Evolutionary conservation across 768 basidiomycete genomes (phyloP), one percentile per base, ranked within the genome.

Genomic region (Mycena indigotica): DNA sequence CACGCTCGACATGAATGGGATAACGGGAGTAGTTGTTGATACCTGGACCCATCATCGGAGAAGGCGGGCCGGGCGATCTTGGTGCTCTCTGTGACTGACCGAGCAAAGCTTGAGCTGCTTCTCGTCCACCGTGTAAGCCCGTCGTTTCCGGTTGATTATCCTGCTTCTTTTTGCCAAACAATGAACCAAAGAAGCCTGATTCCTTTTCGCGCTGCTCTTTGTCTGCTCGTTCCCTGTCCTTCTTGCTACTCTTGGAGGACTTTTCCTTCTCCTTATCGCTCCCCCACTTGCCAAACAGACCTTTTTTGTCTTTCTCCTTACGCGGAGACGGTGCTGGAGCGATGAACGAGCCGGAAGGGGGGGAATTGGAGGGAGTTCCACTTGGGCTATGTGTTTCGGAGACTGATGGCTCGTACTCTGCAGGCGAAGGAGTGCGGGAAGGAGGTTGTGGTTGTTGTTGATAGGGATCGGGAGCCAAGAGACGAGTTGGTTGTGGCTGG

Each of bases 1-100:
- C 97, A 29, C 97, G 85, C 71, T 99, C 97, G 61, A 99, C 97
- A 67, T 99, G 97, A 58, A 99, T 98, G 8, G 97, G 97, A 70
- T 98, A 95, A 63, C 97, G 85, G 50, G 95, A 75, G 59, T 81
- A 84, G 50, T 78, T 77, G 64, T 81, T 79, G 29, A 75, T 70
- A 29, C 62, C 61, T 24, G 19, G 53, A 15, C 38, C 50, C 10
- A 29, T 49, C 57, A 53, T 53, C 5, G 62, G 58, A 15, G 75
- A 71, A 13, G 75, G 74, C 38, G 79, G 69, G 23, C 75, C 82
- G 21, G 89, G 86, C 12, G 89, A 87, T 3, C 82, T 75, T 6
- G 88, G 84, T 0, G 86, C 80, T 23, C 78, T 76, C 60, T 84
- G 76, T 26, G 77, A 73, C 72, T 91, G 93, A 19, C 93, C 93